Conservation (phyloP, 371 early-diverging fungal species). For the Dinochytrium kinnereticum region DNA sequence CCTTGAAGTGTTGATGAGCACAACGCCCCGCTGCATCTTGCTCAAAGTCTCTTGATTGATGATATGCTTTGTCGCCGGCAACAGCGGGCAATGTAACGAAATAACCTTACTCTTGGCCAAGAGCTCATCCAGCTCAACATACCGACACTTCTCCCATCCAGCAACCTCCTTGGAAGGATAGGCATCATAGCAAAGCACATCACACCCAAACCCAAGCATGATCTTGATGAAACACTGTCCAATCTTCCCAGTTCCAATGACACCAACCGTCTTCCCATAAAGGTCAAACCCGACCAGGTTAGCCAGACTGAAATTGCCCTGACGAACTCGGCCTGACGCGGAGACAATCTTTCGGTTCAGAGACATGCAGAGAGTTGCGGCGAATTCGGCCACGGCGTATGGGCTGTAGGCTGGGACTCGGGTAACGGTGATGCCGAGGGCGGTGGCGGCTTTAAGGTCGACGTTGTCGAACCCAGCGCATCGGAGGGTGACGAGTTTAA, state of each 20-base stretch:
- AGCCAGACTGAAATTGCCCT: constrained; percentile 48
- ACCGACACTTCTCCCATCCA: constrained; percentile 27
- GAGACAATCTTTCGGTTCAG: constrained; percentile 48
- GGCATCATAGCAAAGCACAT: constrained; percentile 51
- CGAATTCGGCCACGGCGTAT: constrained; percentile 56
- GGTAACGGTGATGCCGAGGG: constrained; percentile 38
- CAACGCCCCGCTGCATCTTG: constrained; percentile 50
- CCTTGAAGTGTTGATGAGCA: constrained; percentile 55
- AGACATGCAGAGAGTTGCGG: constrained; percentile 43
- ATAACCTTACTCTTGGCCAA: constrained; percentile 36
- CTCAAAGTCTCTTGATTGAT: constrained; percentile 43
- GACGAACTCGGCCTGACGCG: constrained; percentile 37
- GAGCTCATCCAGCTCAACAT: constrained; percentile 46
- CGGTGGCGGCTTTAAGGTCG: constrained; percentile 43
- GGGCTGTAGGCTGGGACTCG: constrained; percentile 55
- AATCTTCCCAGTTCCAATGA: constrained; percentile 55
- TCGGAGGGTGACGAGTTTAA: constrained; percentile 49
- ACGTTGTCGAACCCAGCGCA: constrained; percentile 55
- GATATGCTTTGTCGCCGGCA: constrained; percentile 47
- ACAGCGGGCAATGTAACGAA: constrained; percentile 53
- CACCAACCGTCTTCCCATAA: constrained; percentile 54
- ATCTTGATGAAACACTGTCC: constrained; percentile 51
- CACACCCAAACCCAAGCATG: constrained; percentile 54
- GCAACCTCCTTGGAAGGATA: constrained; percentile 47
- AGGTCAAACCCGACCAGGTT: constrained; percentile 53